Evolutionary conservation across 192 early-diverging fungal genomes (phyloP), one percentile per base, ranked within the genome.

Genomic region (Phycomyces blakesleeanus): DNA sequence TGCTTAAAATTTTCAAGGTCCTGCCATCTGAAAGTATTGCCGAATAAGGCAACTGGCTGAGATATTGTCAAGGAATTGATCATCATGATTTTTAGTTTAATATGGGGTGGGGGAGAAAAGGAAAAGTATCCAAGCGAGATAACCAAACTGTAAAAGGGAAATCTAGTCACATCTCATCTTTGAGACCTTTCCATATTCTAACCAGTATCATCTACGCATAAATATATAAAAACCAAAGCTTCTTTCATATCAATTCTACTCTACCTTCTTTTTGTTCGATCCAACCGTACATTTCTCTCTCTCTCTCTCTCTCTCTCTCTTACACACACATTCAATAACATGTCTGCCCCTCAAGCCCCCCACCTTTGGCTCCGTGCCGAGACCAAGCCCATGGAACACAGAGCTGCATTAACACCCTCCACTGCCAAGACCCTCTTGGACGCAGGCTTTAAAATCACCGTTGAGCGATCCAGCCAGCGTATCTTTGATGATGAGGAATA

Each of bases 331-430:
- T 34, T 8, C 25, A 51, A 16, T 26, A 63, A 27, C 27, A 63
- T 63, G 61, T 0, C 39, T 25, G 12, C 51, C 16, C 5, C 50
- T 52, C 27, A 42, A 52, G 15, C 51, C 26, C 66, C 80, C 67
- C 86, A 91, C 61, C 78, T 91, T 61, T 98, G 96, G 96, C 87
- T 98, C 59, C 89, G 96, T 68, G 94, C 95, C 50, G 96, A 98
- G 77, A 98, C 95, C 67, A 98, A 98, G 87, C 83, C 88, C 27
- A 92, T 94, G 78, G 96, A 98, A 83, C 89, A 92, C 77, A 84
- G 96, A 57, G 90, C 94, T 39, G 92, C 92, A 38, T 78, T 98
- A 66, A 95, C 96, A 25, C 96, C 96, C 15, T 78, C 80, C 25
- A 85, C 85, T 55, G 86, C 85, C 81, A 89, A 91, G 79, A 84